Percentiles rank a stretch among this genome's conserved stretches.
These are phyloP conservation scores for Viola odorata DNA, from an alignment of 345 rosid species.

Conservation along the genomic window DNA sequence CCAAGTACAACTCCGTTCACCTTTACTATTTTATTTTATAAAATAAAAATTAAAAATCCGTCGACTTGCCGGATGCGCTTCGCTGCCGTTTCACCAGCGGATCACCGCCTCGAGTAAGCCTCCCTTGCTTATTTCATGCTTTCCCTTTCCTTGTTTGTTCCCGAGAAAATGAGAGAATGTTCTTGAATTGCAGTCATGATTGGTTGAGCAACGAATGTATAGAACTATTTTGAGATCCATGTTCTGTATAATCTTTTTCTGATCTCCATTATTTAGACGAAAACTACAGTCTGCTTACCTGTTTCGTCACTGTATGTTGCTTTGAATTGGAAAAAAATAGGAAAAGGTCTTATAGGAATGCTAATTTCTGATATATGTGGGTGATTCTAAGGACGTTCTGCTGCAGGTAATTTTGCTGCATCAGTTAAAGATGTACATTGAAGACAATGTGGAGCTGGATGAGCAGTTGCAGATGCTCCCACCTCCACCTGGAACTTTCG, in stretches of 20 bases:
- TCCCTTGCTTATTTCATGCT: not conserved
- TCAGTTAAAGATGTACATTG: slow-evolving; percentile 28
- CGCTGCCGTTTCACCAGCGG: not conserved
- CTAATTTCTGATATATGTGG: no score
- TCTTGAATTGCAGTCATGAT: not conserved
- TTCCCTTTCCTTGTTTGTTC: not conserved
- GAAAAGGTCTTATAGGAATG: no score
- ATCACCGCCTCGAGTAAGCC: slow-evolving; percentile 1
- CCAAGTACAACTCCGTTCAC: not conserved
- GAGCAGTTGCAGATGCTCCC: slow-evolving; percentile 41
- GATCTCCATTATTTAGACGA: no score
- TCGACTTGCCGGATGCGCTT: slow-evolving; percentile 1
- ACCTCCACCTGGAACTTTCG: slow-evolving; percentile 47
- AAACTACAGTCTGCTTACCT: not conserved
- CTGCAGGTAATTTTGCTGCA: slow-evolving; percentile 20
- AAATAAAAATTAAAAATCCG: not conserved
- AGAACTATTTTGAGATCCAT: no score
- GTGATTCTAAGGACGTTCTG: not conserved
- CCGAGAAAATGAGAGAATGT: not conserved
- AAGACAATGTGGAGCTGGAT: slow-evolving; percentile 22
- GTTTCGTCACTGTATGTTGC: not conserved
- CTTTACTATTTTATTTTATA: not conserved
- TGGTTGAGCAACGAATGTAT: not conserved
- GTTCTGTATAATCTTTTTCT: no score
- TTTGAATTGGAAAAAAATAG: no score